Base-by-base conservation (phyloP, 192 early-diverging fungal genomes). In the Dispira simplex region DNA sequence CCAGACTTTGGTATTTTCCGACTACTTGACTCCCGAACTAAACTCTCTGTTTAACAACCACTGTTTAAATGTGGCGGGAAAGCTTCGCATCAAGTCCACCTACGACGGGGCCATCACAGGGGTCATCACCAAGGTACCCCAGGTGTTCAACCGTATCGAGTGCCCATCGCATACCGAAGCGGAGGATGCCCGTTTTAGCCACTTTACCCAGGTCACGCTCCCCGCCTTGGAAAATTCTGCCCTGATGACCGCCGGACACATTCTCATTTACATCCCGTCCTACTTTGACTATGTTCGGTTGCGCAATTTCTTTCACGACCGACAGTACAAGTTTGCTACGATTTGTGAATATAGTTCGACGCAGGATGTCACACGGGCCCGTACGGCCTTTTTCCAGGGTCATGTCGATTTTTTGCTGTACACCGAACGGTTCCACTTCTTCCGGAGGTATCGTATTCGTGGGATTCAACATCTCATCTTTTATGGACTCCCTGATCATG, bases 401-500 rank as follows among this genome's bases (percentile, higher is more conserved):
- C 81, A 86, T 18, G 70, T 81, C 9, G 75, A 79, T 54, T 85
- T 91, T 60, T 70, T 97, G 44, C 63, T 99, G 18, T 84, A 86
- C 67, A 95, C 93, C 32, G 97, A 99, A 75, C 84, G 97, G n/a
- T 90, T 92, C 64, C 94, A 99, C 70, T 99, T 90, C 70, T 99
- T 90, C 77, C 75, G 91, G 63, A 81, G 90, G 62, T 87, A 87
- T 60, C 81, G 81, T 32, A 86, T 99, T 64, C 81, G 89, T 49
- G 93, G 92, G 18, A 81, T 87, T 27, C 79, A 78, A 53, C 87
- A 93, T 67, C 52, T 99, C 27, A 76, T 95, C 26, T 98, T 96
- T 56, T 99, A 98, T 69, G 83, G 81, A 8, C 74, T 93, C 45
- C 97, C 97, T 0, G 87, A 92, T 20, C 81, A 91, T 63, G 72